Conservation (phyloP, 225 moss, liverwort and hornwort species). For the Physcomitrium patens region DNA sequence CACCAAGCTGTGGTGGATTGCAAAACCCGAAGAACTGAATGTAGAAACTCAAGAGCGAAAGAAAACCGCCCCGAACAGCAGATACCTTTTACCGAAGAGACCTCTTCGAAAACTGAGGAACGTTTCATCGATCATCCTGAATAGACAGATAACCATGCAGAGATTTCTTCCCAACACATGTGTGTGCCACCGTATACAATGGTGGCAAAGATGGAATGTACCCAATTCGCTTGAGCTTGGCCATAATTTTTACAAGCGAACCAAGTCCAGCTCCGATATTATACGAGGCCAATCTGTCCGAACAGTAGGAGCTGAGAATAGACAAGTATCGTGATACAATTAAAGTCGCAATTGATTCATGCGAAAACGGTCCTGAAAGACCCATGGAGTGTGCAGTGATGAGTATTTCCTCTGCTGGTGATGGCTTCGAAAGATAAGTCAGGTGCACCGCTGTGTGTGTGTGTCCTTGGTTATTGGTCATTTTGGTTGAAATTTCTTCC, state of each 20-base stretch:
- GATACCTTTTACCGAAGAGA: not conserved
- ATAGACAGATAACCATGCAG: conserved; percentile 35
- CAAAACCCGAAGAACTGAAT: conserved; percentile 19
- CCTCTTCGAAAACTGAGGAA: conserved; percentile 22
- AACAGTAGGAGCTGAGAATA: not conserved
- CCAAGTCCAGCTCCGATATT: conserved; percentile 15
- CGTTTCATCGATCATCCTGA: conserved; percentile 10
- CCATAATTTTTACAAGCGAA: conserved; percentile 22
- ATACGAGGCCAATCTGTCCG: conserved; percentile 22
- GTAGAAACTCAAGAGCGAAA: conserved; percentile 5
- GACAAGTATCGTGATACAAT: conserved; percentile 15
- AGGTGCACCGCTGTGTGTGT: too few species aligned
- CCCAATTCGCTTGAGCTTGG: not conserved
- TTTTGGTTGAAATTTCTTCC: too few species aligned
- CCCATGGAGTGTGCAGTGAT: conserved; percentile 20
- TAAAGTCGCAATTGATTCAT: conserved; percentile 16
- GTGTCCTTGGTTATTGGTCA: not conserved
- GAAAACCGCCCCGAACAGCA: conserved; percentile 16
- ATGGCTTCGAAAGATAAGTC: not conserved
- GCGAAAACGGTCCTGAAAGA: conserved; percentile 14
- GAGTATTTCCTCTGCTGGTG: not conserved
- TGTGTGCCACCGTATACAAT: conserved; percentile 11
- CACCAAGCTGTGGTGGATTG: not conserved
- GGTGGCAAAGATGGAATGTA: conserved; percentile 11
- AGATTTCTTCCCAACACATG: conserved; percentile 28